These are phyloP conservation scores for Rubus idaeus DNA, from an alignment of 306 rosid species.

Conservation along the genomic window DNA sequence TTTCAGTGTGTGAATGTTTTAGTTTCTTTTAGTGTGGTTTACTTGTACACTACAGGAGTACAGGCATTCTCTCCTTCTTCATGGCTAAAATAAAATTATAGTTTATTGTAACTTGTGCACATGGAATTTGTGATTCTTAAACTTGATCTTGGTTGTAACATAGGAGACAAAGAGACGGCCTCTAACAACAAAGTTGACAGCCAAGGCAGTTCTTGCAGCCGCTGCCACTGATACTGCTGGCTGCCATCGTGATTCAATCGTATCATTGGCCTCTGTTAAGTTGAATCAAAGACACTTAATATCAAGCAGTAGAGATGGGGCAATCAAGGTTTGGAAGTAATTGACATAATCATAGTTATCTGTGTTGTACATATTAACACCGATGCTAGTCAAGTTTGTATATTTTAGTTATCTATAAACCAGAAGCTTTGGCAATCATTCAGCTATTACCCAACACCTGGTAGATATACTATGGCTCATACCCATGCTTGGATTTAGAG, in stretches of 20 bases:
- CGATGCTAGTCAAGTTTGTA: slow-evolving; percentile 42
- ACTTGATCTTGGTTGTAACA: slow-evolving; percentile 18
- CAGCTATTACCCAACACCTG: slow-evolving; percentile 2
- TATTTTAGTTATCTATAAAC: neutral
- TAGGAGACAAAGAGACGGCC: slow-evolving; percentile 91
- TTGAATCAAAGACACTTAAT: slow-evolving; percentile 81
- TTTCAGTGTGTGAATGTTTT: neutral
- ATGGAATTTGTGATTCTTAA: slow-evolving; percentile 5
- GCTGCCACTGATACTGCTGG: slow-evolving; percentile 95
- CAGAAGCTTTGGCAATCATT: slow-evolving; percentile 17
- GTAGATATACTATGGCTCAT: neutral
- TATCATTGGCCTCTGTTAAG: slow-evolving; percentile 89
- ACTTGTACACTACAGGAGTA: neutral
- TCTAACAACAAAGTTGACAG: slow-evolving; percentile 56
- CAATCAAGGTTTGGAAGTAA: slow-evolving; percentile 95
- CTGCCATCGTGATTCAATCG: slow-evolving; percentile 83
- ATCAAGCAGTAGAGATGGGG: slow-evolving; percentile 93
- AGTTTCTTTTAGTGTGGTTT: no score
- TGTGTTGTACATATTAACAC: slow-evolving; percentile 51
- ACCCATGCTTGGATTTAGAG: slow-evolving; percentile 28
- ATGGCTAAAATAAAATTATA: neutral
- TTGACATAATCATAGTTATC: slow-evolving; percentile 16
- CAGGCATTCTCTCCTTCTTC: neutral
- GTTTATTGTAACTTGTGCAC: slow-evolving; percentile 20
- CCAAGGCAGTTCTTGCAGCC: slow-evolving; percentile 80